Evolutionary conservation across 2,329 filamentous ascomycete species (phyloP).

Genomic region (Kalaharituber pfeilii): DNA sequence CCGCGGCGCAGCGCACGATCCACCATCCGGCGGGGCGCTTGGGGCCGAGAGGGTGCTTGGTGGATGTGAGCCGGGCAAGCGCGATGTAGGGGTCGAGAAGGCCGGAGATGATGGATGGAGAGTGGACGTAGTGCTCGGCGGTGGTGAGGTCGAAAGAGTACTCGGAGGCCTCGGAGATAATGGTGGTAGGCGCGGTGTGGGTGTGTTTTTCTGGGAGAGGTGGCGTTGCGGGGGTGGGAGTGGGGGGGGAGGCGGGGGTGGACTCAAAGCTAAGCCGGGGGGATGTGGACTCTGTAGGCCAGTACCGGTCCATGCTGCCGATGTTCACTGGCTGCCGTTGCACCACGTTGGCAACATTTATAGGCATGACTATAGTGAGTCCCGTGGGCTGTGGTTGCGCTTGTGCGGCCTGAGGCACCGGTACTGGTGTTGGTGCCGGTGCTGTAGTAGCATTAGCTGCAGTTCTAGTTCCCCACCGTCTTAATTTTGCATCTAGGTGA

Average conservation of each 20-base stretch:
- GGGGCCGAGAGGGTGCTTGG: neutral
- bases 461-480: no score
- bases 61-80: neutral
- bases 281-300: neutral
- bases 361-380: no score
- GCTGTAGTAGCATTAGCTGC: no score
- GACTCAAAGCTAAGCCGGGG: neutral
- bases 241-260: neutral
- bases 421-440: no score
- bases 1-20: neutral
- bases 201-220: neutral
- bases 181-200: no score
- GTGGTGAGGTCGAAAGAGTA: neutral
- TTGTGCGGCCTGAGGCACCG: no score
- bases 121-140: neutral
- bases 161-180: neutral
- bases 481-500: neutral
- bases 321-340: no score
- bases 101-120: neutral
- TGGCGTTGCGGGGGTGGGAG: neutral
- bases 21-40: neutral
- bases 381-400: no score
- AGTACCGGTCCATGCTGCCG: no score
- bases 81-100: neutral
- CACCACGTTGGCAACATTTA: no score